Percentiles rank a stretch among this genome's conserved stretches.
Evolutionary conservation across 345 rosid genomes (phyloP).

Genomic region (Leavenworthia alabamica): DNA sequence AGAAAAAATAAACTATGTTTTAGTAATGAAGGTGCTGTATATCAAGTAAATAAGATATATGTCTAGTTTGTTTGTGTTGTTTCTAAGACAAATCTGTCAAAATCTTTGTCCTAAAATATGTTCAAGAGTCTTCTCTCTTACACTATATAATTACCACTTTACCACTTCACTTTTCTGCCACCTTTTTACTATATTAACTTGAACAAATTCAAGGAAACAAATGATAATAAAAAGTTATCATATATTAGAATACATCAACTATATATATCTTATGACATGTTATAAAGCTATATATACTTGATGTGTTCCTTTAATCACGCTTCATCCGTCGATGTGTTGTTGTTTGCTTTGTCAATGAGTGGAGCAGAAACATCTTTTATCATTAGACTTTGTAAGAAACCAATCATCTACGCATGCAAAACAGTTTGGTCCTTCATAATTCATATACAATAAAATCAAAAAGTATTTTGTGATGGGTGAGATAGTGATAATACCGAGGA

Average conservation of each 20-base stretch:
- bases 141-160: neutral
- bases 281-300: neutral
- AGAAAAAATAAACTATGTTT: neutral
- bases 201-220: neutral
- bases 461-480: neutral
- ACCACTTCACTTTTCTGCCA: neutral
- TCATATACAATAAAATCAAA: neutral
- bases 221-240: neutral
- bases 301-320: constrained; percentile 4
- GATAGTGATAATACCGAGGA: constrained; percentile 38
- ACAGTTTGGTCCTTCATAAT: neutral
- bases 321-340: neutral
- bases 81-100: neutral
- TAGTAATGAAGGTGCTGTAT: neutral
- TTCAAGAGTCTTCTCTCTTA: neutral
- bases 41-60: neutral
- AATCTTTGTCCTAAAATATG: neutral
- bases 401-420: constrained; percentile 48
- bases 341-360: constrained; percentile 15
- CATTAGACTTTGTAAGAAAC: constrained; percentile 59
- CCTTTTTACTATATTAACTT: neutral
- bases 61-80: neutral
- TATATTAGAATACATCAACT: neutral
- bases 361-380: constrained; percentile 33
- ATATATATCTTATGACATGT: neutral